These are phyloP conservation scores for Striga asiatica DNA, from an alignment of 257 asterid genomes.

Conservation along the genomic window DNA sequence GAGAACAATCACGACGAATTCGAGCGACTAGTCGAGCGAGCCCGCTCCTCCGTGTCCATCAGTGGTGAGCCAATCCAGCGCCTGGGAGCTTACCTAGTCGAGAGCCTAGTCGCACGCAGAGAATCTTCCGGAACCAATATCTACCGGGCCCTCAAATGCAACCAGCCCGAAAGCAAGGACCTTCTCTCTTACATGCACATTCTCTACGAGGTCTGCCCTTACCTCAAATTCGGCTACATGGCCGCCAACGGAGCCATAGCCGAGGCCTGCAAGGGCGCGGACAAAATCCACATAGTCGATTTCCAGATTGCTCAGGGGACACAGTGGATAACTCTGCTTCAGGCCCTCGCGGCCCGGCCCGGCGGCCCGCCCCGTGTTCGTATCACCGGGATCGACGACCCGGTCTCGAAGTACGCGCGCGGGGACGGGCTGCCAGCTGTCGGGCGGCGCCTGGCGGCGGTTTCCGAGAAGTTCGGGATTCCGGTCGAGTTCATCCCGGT, in stretches of 20 bases:
- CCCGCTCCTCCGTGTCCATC: conserved; percentile 55
- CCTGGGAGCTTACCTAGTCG: conserved; percentile 84
- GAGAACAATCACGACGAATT: conserved; percentile 44
- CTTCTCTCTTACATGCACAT: conserved; percentile 77
- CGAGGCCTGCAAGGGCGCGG: conserved; percentile 70
- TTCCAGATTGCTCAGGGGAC: conserved; percentile 92
- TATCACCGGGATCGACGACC: conserved; percentile 88
- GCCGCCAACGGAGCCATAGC: conserved; percentile 97
- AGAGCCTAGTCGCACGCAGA: conserved; percentile 73
- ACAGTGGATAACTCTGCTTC: conserved; percentile 85
- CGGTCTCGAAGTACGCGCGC: conserved; percentile 67
- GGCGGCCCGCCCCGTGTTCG: conserved; percentile 86
- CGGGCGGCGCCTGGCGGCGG: conserved; percentile 28
- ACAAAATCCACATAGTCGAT: conserved; percentile 74
- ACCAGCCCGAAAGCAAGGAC: conserved; percentile 62
- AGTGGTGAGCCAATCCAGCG: conserved; percentile 92
- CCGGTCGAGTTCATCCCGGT: conserved; percentile 69
- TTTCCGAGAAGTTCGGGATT: conserved; percentile 61
- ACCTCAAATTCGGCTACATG: conserved; percentile 87
- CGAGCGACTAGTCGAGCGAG: conserved; percentile 34
- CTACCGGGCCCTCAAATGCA: conserved; percentile 63
- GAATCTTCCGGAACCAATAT: conserved; percentile 75
- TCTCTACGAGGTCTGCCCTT: conserved; percentile 81
- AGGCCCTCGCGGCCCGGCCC: conserved; percentile 88
- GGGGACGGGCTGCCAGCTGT: conserved; percentile 57